Evolutionary conservation across 78 protist species (phyloP), one percentile per base, ranked within the genome.

Genomic region (Cavenderia fasciculata): DNA sequence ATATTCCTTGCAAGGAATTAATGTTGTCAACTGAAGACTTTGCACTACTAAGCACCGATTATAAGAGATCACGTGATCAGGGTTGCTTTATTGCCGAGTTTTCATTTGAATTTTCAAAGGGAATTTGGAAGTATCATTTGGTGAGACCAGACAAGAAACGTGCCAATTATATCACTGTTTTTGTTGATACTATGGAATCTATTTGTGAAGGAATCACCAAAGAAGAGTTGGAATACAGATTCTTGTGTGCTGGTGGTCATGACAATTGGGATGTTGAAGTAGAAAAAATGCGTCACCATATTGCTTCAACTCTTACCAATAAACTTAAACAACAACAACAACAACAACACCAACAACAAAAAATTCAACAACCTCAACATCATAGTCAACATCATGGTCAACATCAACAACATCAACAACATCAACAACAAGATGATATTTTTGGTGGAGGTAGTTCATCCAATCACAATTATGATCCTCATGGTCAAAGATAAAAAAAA

Each of bases 181-280:
- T 87, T 31, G 59, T 87, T 68, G 93, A 87, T 59, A 87, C 93
- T 3, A 87, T 87, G 93, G 93, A 87, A 38, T 66, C 77, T 4
- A 87, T 87, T 25, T 69, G 76, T 40, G 93, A 87, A 25, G 74
- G 63, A n/a, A 43, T 87, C 34, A 40, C 85, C 7, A 7, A 43
- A 3, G 93, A 87, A 1, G 93, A 87, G 47, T 56, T 87, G 19
- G 49, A 68, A 56, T 87, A 74, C 31, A 43, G 93, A 14, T 34
- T 87, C 4, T 61, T 74, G n/a, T 7, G 52, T 23, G 54, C 12
- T 25, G 72, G 75, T 12, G 74, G 49, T 4, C 23, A 73, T 7
- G 93, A 87, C 61, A 51, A 44, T 43, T 79, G 89, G 89, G 89
- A 79, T n/a, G 46, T 68, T 14, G 89, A 79, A 56, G 54, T 79